Percentiles rank a stretch among this genome's conserved stretches.
phyloP scores from a whole-genome alignment of 2,329 filamentous ascomycete genomes.

The Ophiocordyceps camponoti-floridani region DNA sequence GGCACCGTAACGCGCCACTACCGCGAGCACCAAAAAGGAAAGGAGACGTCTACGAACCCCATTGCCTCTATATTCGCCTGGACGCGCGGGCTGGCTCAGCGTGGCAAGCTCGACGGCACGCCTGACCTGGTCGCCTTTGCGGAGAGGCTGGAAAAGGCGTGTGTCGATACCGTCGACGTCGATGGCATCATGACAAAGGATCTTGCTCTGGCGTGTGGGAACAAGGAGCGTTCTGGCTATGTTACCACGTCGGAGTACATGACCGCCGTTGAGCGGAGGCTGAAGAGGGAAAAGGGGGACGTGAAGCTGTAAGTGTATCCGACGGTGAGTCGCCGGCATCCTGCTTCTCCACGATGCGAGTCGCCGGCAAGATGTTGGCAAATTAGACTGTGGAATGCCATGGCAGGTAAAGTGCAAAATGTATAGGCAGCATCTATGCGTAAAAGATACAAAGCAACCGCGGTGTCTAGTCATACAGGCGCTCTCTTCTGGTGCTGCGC shows the following conservation, averaged over 20 bases:
- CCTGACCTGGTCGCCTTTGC: constrained; percentile 84
- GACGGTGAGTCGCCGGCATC: too few relatives aligned
- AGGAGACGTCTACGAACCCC: constrained; percentile 93
- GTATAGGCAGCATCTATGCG: too few relatives aligned
- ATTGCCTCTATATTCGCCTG: constrained; percentile 98
- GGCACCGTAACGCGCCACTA: constrained; percentile 97
- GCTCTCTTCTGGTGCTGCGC: too few relatives aligned
- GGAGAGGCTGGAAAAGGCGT: constrained; percentile 80
- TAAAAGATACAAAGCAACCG: too few relatives aligned
- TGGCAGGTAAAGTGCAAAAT: too few relatives aligned
- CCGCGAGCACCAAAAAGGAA: constrained; percentile 96
- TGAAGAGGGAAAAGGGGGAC: constrained; percentile 66
- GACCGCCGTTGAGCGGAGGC: constrained; percentile 73
- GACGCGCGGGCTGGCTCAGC: constrained; percentile 87
- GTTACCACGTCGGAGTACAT: constrained; percentile 89
- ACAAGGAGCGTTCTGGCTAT: constrained; percentile 67
- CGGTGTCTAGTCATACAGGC: too few relatives aligned
- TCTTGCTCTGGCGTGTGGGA: constrained; percentile 83
- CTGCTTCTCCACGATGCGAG: too few relatives aligned
- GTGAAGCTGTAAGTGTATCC: constrained; percentile 40
- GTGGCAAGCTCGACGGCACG: constrained; percentile 83
- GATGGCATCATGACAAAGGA: constrained; percentile 99
- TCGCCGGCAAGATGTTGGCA: too few relatives aligned
- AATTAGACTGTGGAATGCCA: too few relatives aligned
- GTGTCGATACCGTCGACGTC: constrained; percentile 80